These are phyloP conservation scores for Amauroascus niger DNA, from an alignment of 2,329 filamentous ascomycete species.

Conservation along the genomic window DNA sequence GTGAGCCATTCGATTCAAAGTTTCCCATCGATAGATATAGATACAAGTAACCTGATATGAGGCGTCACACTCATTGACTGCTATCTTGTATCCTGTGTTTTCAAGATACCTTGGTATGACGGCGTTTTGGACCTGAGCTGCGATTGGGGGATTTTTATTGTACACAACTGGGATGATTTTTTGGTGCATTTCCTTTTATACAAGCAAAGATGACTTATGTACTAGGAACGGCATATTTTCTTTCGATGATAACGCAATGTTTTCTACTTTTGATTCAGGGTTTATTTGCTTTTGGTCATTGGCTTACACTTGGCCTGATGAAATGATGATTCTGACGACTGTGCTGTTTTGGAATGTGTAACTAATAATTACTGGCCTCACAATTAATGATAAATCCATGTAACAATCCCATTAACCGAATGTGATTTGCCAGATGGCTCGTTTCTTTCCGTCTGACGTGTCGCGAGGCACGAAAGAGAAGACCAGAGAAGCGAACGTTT, in stretches of 20 bases:
- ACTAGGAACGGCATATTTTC: not conserved
- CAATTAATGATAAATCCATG: not conserved
- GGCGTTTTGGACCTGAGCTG: not conserved
- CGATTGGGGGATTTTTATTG: not conserved
- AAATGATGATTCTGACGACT: constrained; percentile 4
- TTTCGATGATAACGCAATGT: not conserved
- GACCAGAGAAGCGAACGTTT: no score
- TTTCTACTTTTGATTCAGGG: not conserved
- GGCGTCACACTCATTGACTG: constrained; percentile 31
- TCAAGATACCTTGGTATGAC: not conserved
- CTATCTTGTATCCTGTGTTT: constrained; percentile 1
- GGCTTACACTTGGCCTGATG: not conserved
- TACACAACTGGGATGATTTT: not conserved
- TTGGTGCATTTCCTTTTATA: no score
- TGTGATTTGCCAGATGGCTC: not conserved
- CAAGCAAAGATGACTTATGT: no score
- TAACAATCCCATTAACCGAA: not conserved
- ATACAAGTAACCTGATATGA: constrained; percentile 39
- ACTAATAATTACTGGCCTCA: not conserved
- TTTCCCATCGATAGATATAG: constrained; percentile 36
- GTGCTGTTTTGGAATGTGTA: constrained; percentile 1
- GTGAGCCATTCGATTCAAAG: constrained; percentile 34
- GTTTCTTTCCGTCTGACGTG: not conserved
- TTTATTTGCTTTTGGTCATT: not conserved
- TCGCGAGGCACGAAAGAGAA: not conserved